Evolutionary conservation across 106 monocot genomes (phyloP).

Genomic region (Platanthera zijinensis): DNA sequence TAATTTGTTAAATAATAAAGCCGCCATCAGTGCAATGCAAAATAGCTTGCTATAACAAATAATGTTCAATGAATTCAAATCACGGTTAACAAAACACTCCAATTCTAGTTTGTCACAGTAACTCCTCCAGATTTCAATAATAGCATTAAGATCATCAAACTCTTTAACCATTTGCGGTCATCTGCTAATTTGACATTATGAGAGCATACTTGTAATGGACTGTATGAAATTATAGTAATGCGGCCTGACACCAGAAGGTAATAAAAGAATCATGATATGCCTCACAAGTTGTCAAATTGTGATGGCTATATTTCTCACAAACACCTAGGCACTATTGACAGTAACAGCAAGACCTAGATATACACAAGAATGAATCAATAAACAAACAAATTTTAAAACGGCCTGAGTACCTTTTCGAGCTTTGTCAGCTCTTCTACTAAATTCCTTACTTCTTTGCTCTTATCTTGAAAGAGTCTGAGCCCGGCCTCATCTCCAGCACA

Average conservation of each 20-base stretch:
- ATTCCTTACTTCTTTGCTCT: constrained; percentile 75
- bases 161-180: constrained; percentile 24
- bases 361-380: background rate
- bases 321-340: background rate
- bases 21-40: no score
- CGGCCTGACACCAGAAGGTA: background rate
- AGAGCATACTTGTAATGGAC: constrained; percentile 39
- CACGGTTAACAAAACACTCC: constrained; percentile 21
- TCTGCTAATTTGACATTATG: constrained; percentile 5
- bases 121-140: constrained; percentile 69
- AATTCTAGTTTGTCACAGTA: constrained; percentile 71
- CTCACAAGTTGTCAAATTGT: background rate
- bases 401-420: constrained; percentile 58
- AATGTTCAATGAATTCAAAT: background rate
- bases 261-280: background rate
- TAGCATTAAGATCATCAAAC: constrained; percentile 29
- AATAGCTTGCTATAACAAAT: no score
- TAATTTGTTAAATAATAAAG: no score
- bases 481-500: constrained; percentile 35
- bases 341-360: background rate
- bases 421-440: constrained; percentile 68
- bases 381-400: background rate
- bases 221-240: constrained; percentile 14
- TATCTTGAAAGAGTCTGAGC: constrained; percentile 51
- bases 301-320: background rate